Conservation (phyloP, 768 basidiomycete genomes). For the Tricholoma bakamatsutake region DNA sequence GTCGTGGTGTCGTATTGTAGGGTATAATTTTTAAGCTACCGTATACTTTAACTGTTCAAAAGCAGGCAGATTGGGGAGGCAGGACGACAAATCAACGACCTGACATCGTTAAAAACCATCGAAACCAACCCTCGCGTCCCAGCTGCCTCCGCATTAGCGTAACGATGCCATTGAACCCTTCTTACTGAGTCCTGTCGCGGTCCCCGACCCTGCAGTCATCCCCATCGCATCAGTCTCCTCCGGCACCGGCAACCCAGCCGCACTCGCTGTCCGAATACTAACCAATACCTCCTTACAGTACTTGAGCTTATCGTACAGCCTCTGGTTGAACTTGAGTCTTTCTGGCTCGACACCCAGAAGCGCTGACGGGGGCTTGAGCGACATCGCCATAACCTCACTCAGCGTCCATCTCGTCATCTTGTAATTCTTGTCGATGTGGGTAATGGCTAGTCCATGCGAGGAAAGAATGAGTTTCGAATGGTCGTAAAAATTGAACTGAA, state of each 20-base stretch:
- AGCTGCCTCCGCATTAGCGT: slow-evolving; percentile 5
- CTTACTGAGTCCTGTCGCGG: slow-evolving; percentile 3
- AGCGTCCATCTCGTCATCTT: slow-evolving; percentile 68
- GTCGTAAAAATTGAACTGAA: slow-evolving; percentile 97
- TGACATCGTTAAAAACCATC: slow-evolving; percentile 3
- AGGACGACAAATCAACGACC: slow-evolving; percentile 6
- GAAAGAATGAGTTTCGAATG: slow-evolving; percentile 93
- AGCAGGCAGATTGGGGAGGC: background rate
- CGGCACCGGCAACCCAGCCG: slow-evolving; percentile 22
- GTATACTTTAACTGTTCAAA: background rate
- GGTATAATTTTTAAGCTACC: background rate
- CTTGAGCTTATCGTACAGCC: slow-evolving; percentile 72
- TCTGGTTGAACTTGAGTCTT: slow-evolving; percentile 53
- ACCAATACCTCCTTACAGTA: slow-evolving; percentile 82
- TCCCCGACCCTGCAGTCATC: background rate
- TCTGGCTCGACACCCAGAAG: slow-evolving; percentile 40
- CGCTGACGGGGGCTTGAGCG: slow-evolving; percentile 25
- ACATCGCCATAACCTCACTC: slow-evolving; percentile 58
- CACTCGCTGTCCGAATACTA: slow-evolving; percentile 61
- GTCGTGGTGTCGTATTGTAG: background rate
- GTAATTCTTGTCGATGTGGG: slow-evolving; percentile 90
- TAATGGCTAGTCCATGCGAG: slow-evolving; percentile 68
- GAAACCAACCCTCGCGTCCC: too few species aligned
- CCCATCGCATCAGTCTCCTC: slow-evolving; percentile 16
- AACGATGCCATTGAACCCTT: slow-evolving; percentile 14